Conservation (phyloP, 2,329 filamentous ascomycete genomes). For the Magnaporthiopsis incrustans region DNA sequence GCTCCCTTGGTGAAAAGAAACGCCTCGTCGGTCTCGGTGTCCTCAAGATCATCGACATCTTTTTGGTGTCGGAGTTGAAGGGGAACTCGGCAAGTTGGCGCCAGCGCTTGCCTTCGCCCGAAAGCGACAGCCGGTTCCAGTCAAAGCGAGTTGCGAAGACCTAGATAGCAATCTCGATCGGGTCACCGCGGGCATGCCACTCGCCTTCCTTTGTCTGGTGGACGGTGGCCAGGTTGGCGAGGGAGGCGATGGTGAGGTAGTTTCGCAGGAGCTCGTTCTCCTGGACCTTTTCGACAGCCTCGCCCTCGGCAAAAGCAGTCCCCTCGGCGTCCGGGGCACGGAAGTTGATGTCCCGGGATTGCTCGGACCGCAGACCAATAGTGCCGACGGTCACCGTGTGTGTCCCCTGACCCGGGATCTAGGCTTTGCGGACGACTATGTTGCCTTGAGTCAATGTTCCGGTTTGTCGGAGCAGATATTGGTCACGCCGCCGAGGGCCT, state of each 20-base stretch:
- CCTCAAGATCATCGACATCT: slow-evolving; percentile 53
- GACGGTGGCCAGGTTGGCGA: slow-evolving; percentile 53
- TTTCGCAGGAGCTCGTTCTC: neutral
- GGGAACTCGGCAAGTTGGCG: slow-evolving; percentile 51
- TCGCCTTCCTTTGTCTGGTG: slow-evolving; percentile 34
- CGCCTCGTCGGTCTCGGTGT: slow-evolving; percentile 19
- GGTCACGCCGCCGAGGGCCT: slow-evolving; percentile 44
- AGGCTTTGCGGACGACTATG: slow-evolving; percentile 49
- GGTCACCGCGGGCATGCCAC: slow-evolving; percentile 52
- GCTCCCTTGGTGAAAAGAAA: slow-evolving; percentile 44
- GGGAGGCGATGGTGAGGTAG: slow-evolving; percentile 44
- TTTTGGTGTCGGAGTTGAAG: slow-evolving; percentile 58
- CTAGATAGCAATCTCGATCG: slow-evolving; percentile 61
- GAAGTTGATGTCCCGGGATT: slow-evolving; percentile 21
- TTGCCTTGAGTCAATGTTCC: slow-evolving; percentile 57
- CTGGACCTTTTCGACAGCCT: neutral
- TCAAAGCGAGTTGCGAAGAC: slow-evolving; percentile 58
- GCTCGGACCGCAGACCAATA: slow-evolving; percentile 6
- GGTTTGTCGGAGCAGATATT: slow-evolving; percentile 57
- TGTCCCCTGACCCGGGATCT: slow-evolving; percentile 51
- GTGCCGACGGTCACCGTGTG: slow-evolving; percentile 28
- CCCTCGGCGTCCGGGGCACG: neutral
- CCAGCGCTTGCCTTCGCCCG: slow-evolving; percentile 30
- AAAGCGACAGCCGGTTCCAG: slow-evolving; percentile 42
- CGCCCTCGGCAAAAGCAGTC: neutral